These are phyloP conservation scores for Areca catechu DNA, from an alignment of 176 grass and related monocot genomes.

Conservation along the genomic window DNA sequence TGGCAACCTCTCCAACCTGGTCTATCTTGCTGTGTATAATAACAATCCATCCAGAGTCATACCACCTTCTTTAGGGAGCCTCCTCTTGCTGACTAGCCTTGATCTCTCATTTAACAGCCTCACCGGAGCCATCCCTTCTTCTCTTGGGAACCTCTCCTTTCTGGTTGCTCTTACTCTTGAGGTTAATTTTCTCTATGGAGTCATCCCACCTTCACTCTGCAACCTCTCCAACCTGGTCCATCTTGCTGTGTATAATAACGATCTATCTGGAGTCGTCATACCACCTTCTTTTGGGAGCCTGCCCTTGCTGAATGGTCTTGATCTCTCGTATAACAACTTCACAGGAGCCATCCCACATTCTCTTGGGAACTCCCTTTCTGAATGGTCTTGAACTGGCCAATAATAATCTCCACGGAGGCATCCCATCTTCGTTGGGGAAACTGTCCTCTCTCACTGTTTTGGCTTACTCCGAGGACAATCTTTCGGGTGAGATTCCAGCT, in stretches of 20 bases:
- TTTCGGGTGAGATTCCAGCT: slow-evolving; percentile 6
- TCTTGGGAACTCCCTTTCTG: no score
- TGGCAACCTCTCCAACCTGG: neutral
- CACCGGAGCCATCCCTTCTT: slow-evolving; percentile 23
- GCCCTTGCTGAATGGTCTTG: no score
- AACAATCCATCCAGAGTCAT: no score
- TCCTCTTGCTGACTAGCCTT: neutral
- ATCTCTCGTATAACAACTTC: neutral
- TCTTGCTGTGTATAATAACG: neutral
- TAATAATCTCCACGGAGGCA: slow-evolving; percentile 10
- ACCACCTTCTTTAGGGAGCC: no score
- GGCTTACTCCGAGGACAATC: neutral
- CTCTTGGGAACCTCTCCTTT: slow-evolving; percentile 2
- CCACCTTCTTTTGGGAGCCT: no score
- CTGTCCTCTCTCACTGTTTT: slow-evolving; percentile 2
- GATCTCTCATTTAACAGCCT: neutral
- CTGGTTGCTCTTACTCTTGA: slow-evolving; percentile 3
- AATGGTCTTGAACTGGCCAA: no score
- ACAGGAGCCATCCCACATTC: slow-evolving; percentile 20
- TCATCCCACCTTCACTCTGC: neutral
- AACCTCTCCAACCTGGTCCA: neutral
- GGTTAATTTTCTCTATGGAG: neutral
- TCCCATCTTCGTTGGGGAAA: slow-evolving; percentile 29
- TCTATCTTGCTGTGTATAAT: neutral
- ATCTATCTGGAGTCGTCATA: no score